Evolutionary conservation across 805 yeast genomes (phyloP).

Genomic region (Candida ulmi): DNA sequence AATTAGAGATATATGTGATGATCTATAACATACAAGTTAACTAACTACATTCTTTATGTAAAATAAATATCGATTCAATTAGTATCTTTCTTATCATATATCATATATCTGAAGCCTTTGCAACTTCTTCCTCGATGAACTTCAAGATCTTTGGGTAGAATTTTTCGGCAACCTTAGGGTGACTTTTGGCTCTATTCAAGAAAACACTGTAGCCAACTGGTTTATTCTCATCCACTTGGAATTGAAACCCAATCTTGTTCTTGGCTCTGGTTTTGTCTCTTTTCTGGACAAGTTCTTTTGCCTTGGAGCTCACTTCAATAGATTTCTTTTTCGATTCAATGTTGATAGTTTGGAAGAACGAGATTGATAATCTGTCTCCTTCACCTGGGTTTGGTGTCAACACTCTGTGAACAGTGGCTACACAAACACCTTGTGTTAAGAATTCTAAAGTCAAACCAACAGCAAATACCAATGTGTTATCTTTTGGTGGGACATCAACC

Average conservation of each 20-base stretch:
- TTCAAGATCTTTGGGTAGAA: slow-evolving; percentile 39
- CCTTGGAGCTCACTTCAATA: slow-evolving; percentile 11
- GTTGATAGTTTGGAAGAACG: slow-evolving; percentile 44
- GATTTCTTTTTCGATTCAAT: slow-evolving; percentile 19
- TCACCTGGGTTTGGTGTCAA: slow-evolving; percentile 18
- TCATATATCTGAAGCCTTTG: slow-evolving; percentile 3
- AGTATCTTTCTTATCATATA: too few relatives aligned
- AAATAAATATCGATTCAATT: too few relatives aligned
- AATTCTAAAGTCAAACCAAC: slow-evolving; percentile 47
- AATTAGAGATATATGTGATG: too few relatives aligned
- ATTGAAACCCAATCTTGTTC: slow-evolving; percentile 23
- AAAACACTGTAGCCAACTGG: slow-evolving; percentile 45
- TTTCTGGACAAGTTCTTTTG: slow-evolving; percentile 11
- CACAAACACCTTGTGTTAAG: slow-evolving; percentile 41
- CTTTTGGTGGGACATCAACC: slow-evolving; percentile 37
- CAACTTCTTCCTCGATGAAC: slow-evolving; percentile 23
- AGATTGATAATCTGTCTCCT: slow-evolving; percentile 36
- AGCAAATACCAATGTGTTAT: slow-evolving; percentile 39
- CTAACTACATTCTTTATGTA: too few relatives aligned
- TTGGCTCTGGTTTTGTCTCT: slow-evolving; percentile 14
- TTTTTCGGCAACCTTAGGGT: slow-evolving; percentile 41
- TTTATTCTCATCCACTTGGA: slow-evolving; percentile 20
- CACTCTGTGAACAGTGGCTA: slow-evolving; percentile 45
- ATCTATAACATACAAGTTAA: too few relatives aligned
- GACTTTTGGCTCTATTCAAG: slow-evolving; percentile 41